phyloP scores from a whole-genome alignment of 2,329 filamentous ascomycete species.

The Emergomyces orientalis region DNA sequence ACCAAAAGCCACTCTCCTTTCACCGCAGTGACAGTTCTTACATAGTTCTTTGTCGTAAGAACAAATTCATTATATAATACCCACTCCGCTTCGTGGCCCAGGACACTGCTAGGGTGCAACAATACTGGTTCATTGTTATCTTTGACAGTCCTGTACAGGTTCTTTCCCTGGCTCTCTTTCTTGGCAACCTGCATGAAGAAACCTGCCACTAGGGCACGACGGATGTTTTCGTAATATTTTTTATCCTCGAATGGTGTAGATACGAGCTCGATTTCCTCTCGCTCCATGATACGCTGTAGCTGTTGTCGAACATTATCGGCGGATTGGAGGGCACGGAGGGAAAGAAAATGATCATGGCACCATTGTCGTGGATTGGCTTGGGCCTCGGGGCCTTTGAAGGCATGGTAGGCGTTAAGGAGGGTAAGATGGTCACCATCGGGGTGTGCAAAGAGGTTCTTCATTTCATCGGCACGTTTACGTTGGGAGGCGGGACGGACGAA shows the following conservation, averaged over 20 bases:
- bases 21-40: slow-evolving; percentile 84
- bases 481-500: slow-evolving; percentile 80
- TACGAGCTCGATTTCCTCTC: slow-evolving; percentile 71
- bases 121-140: slow-evolving; percentile 81
- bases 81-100: slow-evolving; percentile 87
- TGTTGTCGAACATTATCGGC: slow-evolving; percentile 91
- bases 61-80: slow-evolving; percentile 98
- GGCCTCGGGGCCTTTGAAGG: slow-evolving; percentile 70
- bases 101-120: slow-evolving; percentile 84
- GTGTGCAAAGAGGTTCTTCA: slow-evolving; percentile 91
- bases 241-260: slow-evolving; percentile 89
- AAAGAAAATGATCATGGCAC: slow-evolving; percentile 96
- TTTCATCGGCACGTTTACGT: slow-evolving; percentile 88
- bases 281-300: slow-evolving; percentile 94
- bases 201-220: slow-evolving; percentile 78
- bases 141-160: slow-evolving; percentile 84
- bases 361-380: slow-evolving; percentile 72
- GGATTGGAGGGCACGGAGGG: slow-evolving; percentile 75
- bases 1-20: slow-evolving; percentile 91
- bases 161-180: slow-evolving; percentile 76
- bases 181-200: slow-evolving; percentile 99
- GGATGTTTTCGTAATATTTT: slow-evolving; percentile 97
- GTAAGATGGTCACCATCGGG: slow-evolving; percentile 91
- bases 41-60: slow-evolving; percentile 95
- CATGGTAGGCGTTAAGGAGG: slow-evolving; percentile 94